Conservation (phyloP, 108 stramenopile genomes). For the Cyclostephanos tholiformis region DNA sequence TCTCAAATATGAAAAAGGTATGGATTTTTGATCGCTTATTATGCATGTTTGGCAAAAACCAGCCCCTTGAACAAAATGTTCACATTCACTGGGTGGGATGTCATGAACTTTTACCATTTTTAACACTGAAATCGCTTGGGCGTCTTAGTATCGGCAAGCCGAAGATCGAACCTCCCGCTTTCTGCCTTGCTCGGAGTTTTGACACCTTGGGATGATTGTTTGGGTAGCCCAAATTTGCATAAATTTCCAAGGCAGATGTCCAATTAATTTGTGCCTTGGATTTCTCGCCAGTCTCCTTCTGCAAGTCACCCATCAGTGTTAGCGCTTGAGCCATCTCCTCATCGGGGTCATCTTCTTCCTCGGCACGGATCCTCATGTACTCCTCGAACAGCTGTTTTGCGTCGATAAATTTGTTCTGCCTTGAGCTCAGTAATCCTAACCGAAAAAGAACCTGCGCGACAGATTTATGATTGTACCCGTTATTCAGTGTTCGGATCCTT, state of each 20-base stretch:
- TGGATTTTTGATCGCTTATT: too few species aligned
- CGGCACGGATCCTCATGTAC: conserved; percentile 50
- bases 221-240: conserved; percentile 38
- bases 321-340: conserved; percentile 52
- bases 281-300: conserved; percentile 38
- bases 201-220: conserved; percentile 43
- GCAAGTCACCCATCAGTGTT: conserved; percentile 45
- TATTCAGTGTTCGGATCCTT: conserved; percentile 19
- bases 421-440: conserved; percentile 35
- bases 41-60: too few species aligned
- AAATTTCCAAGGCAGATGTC: conserved; percentile 51
- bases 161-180: background rate
- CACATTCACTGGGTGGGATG: background rate
- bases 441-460: conserved; percentile 45
- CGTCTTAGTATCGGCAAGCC: background rate
- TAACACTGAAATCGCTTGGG: background rate
- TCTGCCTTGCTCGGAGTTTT: conserved; percentile 31
- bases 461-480: conserved; percentile 30
- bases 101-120: background rate
- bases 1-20: too few species aligned
- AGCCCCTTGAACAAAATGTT: background rate
- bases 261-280: conserved; percentile 53
- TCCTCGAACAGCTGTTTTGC: conserved; percentile 49
- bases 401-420: conserved; percentile 25
- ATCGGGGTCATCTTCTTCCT: conserved; percentile 45